phyloP scores from a whole-genome alignment of 2,329 filamentous ascomycete genomes.

The Botryosphaeria agaves region DNA sequence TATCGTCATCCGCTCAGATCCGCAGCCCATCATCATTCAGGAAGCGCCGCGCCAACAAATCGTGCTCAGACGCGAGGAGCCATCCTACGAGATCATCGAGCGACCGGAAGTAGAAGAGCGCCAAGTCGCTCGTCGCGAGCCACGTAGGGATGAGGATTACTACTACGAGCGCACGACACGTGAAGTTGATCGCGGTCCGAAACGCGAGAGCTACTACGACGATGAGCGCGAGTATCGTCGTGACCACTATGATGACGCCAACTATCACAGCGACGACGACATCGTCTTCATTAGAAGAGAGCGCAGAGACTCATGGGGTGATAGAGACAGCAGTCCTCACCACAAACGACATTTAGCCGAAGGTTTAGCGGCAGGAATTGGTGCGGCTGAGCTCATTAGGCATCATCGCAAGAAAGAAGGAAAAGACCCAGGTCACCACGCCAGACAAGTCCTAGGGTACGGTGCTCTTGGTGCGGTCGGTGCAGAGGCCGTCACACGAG shows the following conservation, averaged over 20 bases:
- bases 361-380: slow-evolving; percentile 41
- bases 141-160: slow-evolving; percentile 38
- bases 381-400: slow-evolving; percentile 41
- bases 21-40: slow-evolving; percentile 37
- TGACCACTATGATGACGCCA: slow-evolving; percentile 27
- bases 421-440: slow-evolving; percentile 31
- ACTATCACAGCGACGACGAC: slow-evolving; percentile 42
- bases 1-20: slow-evolving; percentile 32
- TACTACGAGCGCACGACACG: slow-evolving; percentile 41
- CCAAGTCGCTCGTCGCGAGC: slow-evolving; percentile 24
- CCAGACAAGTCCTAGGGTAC: slow-evolving; percentile 38
- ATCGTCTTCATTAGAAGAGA: slow-evolving; percentile 41
- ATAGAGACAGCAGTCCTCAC: slow-evolving; percentile 24
- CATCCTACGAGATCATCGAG: slow-evolving; percentile 42
- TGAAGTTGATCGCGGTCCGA: slow-evolving; percentile 33
- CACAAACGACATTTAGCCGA: slow-evolving; percentile 42
- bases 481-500: slow-evolving; percentile 37
- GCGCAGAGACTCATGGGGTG: slow-evolving; percentile 24
- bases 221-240: slow-evolving; percentile 24
- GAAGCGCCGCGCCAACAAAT: slow-evolving; percentile 32
- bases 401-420: slow-evolving; percentile 39
- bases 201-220: slow-evolving; percentile 19
- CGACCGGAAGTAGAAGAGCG: slow-evolving; percentile 37
- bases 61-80: slow-evolving; percentile 33
- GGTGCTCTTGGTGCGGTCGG: slow-evolving; percentile 44